These are phyloP conservation scores for Cladorrhinum sp. DNA, from an alignment of 2,329 filamentous ascomycete species.

Conservation along the genomic window DNA sequence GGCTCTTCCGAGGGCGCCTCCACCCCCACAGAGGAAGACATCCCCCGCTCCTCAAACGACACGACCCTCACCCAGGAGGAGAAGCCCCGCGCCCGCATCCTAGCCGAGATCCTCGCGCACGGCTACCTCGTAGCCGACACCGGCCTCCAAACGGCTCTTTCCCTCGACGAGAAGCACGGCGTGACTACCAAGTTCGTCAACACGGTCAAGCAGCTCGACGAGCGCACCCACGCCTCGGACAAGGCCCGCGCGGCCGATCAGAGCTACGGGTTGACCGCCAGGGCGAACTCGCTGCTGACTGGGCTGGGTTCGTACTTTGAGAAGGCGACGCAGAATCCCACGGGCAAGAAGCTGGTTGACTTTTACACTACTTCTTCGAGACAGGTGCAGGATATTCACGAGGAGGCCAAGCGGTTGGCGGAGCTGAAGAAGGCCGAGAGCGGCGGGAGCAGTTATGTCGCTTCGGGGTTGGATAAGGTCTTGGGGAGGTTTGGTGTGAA, in stretches of 20 bases:
- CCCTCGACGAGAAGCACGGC: conserved; percentile 86
- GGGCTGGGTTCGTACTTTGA: conserved; percentile 89
- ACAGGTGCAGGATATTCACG: conserved; percentile 92
- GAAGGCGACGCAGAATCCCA: conserved; percentile 82
- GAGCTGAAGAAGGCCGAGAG: conserved; percentile 74
- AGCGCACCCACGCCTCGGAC: conserved; percentile 83
- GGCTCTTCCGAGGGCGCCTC: conserved; percentile 66
- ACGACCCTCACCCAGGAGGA: conserved; percentile 88
- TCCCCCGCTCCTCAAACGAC: conserved; percentile 48
- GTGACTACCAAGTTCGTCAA: conserved; percentile 76
- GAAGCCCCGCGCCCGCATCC: conserved; percentile 89
- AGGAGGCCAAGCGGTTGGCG: conserved; percentile 82
- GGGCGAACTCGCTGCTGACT: conserved; percentile 60
- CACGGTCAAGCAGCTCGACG: conserved; percentile 73
- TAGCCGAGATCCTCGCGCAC: conserved; percentile 94
- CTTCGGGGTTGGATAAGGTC: conserved; percentile 54
- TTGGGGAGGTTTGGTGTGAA: conserved; percentile 40
- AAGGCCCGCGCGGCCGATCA: conserved; percentile 80
- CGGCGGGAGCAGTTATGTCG: conserved; percentile 58
- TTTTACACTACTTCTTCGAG: conserved; percentile 85
- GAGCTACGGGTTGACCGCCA: conserved; percentile 76
- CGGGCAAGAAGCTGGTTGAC: conserved; percentile 78
- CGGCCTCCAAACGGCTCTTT: conserved; percentile 78
- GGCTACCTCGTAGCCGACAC: conserved; percentile 78
- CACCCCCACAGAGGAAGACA: conserved; percentile 49